Conservation (phyloP, 169 alveolate species). For the Cryptosporidium canis region DNA sequence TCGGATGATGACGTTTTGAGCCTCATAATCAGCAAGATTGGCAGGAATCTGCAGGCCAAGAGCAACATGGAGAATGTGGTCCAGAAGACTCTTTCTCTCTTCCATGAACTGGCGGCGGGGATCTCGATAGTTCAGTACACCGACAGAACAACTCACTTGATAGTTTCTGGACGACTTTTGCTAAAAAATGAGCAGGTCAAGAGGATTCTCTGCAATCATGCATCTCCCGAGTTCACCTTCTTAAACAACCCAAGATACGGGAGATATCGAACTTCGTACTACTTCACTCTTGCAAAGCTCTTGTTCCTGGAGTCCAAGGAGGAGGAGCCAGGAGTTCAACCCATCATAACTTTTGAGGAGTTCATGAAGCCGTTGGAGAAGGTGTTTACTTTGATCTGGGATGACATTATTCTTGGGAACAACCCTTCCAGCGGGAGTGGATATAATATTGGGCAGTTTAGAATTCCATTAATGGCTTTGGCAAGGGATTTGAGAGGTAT, state of each 20-base stretch:
- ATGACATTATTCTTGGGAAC: conserved; percentile 77
- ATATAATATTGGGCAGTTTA: conserved; percentile 75
- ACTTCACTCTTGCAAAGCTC: conserved; percentile 88
- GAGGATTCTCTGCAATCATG: conserved; percentile 74
- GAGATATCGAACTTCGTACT: conserved; percentile 89
- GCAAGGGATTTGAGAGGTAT: conserved; percentile 91
- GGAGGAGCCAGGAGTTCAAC: conserved; percentile 75
- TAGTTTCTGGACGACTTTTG: conserved; percentile 90
- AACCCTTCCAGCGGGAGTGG: conserved; percentile 49
- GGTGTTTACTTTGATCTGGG: conserved; percentile 78
- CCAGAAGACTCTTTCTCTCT: conserved; percentile 87
- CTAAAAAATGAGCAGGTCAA: conserved; percentile 88
- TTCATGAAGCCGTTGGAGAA: conserved; percentile 84
- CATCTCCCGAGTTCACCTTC: conserved; percentile 79
- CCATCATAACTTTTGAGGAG: conserved; percentile 77
- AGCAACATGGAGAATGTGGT: conserved; percentile 84
- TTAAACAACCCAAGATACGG: conserved; percentile 80
- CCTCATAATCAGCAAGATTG: conserved; percentile 79
- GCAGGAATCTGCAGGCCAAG: conserved; percentile 86
- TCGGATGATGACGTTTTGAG: conserved; percentile 84
- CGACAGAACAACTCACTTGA: conserved; percentile 87
- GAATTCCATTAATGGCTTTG: conserved; percentile 86
- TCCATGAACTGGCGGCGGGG: conserved; percentile 91
- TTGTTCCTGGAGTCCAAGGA: conserved; percentile 85
- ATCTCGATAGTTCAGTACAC: conserved; percentile 91